Base-by-base conservation (phyloP, 2,329 filamentous ascomycete genomes). In the Claviceps sorghi region DNA sequence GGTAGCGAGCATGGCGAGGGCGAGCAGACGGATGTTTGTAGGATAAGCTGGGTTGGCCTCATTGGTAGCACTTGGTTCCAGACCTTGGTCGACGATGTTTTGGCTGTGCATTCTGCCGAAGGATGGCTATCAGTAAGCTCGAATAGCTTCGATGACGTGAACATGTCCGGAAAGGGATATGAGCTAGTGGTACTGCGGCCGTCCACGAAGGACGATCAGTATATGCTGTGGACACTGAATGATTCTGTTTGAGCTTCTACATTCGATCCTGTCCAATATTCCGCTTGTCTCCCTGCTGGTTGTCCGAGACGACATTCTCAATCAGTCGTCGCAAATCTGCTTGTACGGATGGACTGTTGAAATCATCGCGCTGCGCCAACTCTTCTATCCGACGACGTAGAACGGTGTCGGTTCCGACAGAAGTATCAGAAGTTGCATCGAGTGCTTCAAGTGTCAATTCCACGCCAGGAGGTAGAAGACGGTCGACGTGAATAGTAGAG, bases 301-400 rank as follows among this genome's bases (percentile, higher is more conserved):
- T 76, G 1, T 82, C 86, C 26, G 76, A 69, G 19, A 98, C 72
- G 2, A 87, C 89, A 61, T 96, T 88, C 58, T 84, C 79, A 6
- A 98, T 82, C 55, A 98, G 71, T 58, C 80, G 77, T 55, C 89
- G 78, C 61, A 98, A 69, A 63, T 90, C 82, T 22, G 77, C 78
- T 68, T 98, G 93, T 4, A 86, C 87, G 54, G 84, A 80, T 51
- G 87, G 82, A 5, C 82, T 84, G 60, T 91, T 75, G 61, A 96
- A 95, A 62, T 97, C 89, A 26, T 85, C 82, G 42, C 88, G 77
- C 38, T 83, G 77, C 2, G 93, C 90, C 54, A 98, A 70, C 67
- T 95, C 86, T 62, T 97, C 89, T 62, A 98, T 97, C 51, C 87
- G 78, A 58, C 84, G 76, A 62, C 84, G 81, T 58, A 98, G 88